These are phyloP conservation scores for Phytophthora fragariae DNA, from an alignment of 352 stramenopile species.

Conservation along the genomic window DNA sequence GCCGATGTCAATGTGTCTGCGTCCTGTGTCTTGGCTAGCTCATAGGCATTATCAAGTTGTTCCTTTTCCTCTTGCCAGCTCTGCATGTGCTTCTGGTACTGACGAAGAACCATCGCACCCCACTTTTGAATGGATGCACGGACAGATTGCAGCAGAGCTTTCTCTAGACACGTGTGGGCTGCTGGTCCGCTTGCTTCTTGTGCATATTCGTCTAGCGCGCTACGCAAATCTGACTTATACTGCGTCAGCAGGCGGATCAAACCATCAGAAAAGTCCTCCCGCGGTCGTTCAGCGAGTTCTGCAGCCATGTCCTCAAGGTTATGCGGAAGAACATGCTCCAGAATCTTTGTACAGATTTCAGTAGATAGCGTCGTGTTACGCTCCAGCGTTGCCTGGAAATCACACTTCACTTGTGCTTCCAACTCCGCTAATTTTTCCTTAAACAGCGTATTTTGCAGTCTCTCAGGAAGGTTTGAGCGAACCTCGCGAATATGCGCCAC, in stretches of 20 bases:
- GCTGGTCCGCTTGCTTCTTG: slow-evolving; percentile 34
- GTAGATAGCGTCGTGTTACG: slow-evolving; percentile 23
- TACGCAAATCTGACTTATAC: slow-evolving; percentile 65
- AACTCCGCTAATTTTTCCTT: slow-evolving; percentile 37
- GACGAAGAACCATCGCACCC: slow-evolving; percentile 50
- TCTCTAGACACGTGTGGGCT: slow-evolving; percentile 39
- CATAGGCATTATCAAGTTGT: slow-evolving; percentile 38
- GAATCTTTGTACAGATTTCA: slow-evolving; percentile 27
- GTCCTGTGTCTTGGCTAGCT: slow-evolving; percentile 37
- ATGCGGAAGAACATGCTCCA: slow-evolving; percentile 43
- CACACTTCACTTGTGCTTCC: slow-evolving; percentile 28
- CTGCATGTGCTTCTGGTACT: slow-evolving; percentile 59
- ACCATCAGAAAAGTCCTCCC: slow-evolving; percentile 61
- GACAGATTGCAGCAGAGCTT: slow-evolving; percentile 47
- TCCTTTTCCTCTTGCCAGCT: slow-evolving; percentile 41
- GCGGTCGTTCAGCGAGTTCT: slow-evolving; percentile 45
- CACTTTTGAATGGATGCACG: slow-evolving; percentile 57
- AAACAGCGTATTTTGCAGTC: slow-evolving; percentile 41
- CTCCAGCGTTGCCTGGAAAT: slow-evolving; percentile 27
- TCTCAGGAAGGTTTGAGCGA: slow-evolving; percentile 30
- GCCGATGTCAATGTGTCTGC: slow-evolving; percentile 34
- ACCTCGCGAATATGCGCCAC: slow-evolving; percentile 39
- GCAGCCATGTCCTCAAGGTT: slow-evolving; percentile 49
- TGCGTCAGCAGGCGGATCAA: slow-evolving; percentile 57
- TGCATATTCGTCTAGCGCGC: slow-evolving; percentile 54